phyloP scores from a whole-genome alignment of 371 early-diverging fungal species.

The Mortierella sp. region DNA sequence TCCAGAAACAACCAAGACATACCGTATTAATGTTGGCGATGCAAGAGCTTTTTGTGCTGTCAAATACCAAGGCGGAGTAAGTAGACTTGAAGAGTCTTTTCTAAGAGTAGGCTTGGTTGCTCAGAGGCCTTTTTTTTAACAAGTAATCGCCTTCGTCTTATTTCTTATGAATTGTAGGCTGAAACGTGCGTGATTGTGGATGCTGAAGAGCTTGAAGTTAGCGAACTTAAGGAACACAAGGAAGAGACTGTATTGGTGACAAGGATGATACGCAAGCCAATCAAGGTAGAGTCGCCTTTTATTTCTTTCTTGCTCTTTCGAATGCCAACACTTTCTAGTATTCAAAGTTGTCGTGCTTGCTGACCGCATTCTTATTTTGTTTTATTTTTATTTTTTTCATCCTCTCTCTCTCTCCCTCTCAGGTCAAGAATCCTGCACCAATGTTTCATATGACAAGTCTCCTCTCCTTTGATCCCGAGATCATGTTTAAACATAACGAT shows the following conservation, averaged over 20 bases:
- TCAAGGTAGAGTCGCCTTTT: constrained; percentile 53
- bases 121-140: too few species aligned
- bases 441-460: constrained; percentile 66
- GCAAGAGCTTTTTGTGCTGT: constrained; percentile 67
- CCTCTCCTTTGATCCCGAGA: constrained; percentile 53
- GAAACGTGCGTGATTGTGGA: constrained; percentile 68
- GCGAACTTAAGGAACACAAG: constrained; percentile 54
- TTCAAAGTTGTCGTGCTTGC: constrained; percentile 10
- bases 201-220: constrained; percentile 62
- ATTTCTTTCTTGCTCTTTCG: background rate
- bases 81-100: background rate
- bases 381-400: constrained; percentile 8
- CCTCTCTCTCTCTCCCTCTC: background rate
- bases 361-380: background rate
- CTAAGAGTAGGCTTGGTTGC: background rate
- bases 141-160: background rate
- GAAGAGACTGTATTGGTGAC: constrained; percentile 53
- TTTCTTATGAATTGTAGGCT: constrained; percentile 30
- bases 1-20: constrained; percentile 43
- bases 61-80: constrained; percentile 63
- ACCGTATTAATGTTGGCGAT: constrained; percentile 62
- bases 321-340: constrained; percentile 20
- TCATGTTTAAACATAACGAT: constrained; percentile 61
- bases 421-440: constrained; percentile 43
- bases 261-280: constrained; percentile 59